phyloP scores from a whole-genome alignment of 2,329 filamentous ascomycete genomes.

The Fusarium avenaceum region DNA sequence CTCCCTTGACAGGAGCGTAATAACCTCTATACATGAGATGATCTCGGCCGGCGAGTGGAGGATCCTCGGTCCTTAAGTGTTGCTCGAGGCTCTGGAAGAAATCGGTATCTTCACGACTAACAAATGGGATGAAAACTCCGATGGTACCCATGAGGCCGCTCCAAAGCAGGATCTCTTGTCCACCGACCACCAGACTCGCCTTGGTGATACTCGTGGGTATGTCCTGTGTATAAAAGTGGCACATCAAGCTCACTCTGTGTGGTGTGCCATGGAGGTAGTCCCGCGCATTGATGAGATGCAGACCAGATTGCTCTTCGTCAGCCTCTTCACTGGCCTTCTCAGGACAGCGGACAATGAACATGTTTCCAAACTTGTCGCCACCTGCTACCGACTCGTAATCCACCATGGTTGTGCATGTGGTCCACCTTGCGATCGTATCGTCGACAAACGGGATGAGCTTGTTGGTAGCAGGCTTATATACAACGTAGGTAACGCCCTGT shows the following conservation, averaged over 20 bases:
- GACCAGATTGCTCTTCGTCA: conserved; percentile 90
- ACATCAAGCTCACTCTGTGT: conserved; percentile 85
- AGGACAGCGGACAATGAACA: conserved; percentile 92
- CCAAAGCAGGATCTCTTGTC: conserved; percentile 93
- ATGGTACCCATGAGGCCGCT: conserved; percentile 94
- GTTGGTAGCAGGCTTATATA: conserved; percentile 94
- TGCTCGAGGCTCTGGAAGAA: conserved; percentile 97
- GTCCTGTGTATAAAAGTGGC: conserved; percentile 92
- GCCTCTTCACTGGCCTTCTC: conserved; percentile 88
- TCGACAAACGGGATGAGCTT: conserved; percentile 93
- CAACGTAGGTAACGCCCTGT: conserved; percentile 90
- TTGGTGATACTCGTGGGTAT: conserved; percentile 92
- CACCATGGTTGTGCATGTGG: conserved; percentile 90
- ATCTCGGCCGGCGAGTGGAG: conserved; percentile 90
- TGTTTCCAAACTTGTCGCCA: conserved; percentile 97
- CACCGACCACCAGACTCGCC: conserved; percentile 89
- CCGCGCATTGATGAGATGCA: conserved; percentile 91
- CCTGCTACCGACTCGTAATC: conserved; percentile 97
- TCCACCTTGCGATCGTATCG: conserved; percentile 91
- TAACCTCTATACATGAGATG: conserved; percentile 96
- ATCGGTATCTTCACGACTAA: conserved; percentile 92
- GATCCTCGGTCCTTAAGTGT: conserved; percentile 86
- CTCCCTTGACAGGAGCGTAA: conserved; percentile 95
- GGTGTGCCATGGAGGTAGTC: conserved; percentile 91
- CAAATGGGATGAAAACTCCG: conserved; percentile 91